Conservation (phyloP, 306 rosid genomes). For the Fragaria nilgerrensis region DNA sequence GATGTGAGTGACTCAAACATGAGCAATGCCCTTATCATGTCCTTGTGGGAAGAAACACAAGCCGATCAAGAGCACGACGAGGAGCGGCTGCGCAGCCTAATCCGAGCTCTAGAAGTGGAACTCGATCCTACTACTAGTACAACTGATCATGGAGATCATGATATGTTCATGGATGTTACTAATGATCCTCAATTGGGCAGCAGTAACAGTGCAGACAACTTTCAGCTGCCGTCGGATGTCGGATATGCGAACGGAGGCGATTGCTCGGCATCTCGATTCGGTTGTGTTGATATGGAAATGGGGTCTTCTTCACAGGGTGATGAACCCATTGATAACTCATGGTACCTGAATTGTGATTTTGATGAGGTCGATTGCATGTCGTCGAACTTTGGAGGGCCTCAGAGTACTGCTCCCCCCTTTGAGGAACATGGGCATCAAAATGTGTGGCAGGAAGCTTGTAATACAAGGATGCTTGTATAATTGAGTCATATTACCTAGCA, state of each 20-base stretch:
- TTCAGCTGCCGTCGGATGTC: slow-evolving; percentile 1
- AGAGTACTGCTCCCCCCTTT: slow-evolving; percentile 7
- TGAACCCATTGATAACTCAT: background rate
- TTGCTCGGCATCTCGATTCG: slow-evolving; percentile 8
- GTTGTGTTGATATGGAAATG: slow-evolving; percentile 12
- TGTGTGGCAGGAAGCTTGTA: slow-evolving; percentile 18
- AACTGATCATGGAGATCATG: background rate
- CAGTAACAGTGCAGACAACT: slow-evolving; percentile 1
- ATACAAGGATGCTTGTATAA: slow-evolving; percentile 15
- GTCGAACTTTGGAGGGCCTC: slow-evolving; percentile 13
- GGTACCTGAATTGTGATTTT: slow-evolving; percentile 7
- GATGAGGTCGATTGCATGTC: slow-evolving; percentile 6
- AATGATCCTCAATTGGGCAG: background rate
- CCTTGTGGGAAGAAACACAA: slow-evolving; percentile 26
- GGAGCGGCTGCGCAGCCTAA: slow-evolving; percentile 14
- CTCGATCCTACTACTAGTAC: slow-evolving; percentile 2
- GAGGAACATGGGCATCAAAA: slow-evolving; percentile 8
- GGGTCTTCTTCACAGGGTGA: background rate
- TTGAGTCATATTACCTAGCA: background rate
- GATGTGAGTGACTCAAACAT: background rate
- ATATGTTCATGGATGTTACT: background rate
- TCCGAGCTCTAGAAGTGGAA: slow-evolving; percentile 14
- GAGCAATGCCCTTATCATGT: slow-evolving; percentile 12
- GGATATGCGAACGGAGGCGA: background rate
- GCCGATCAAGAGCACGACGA: slow-evolving; percentile 24